Evolutionary conservation across 208 protist genomes (phyloP), one percentile per base, ranked within the genome.

Genomic region (Herpetomonas tarakana): DNA sequence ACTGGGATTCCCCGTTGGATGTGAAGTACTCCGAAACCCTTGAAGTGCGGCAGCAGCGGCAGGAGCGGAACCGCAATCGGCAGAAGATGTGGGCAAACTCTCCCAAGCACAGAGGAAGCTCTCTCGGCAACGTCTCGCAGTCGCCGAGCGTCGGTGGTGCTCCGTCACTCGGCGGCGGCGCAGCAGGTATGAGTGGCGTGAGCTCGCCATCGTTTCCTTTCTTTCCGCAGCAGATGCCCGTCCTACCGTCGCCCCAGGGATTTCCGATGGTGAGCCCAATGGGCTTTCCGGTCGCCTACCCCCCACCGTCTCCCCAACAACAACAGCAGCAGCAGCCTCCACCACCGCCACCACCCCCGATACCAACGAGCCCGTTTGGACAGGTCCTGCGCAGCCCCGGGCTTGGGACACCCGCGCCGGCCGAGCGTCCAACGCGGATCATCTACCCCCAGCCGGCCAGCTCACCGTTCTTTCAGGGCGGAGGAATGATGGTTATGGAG

Each of bases 11-110:
- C 19, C 70, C 77, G 47, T 65, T 95, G 27, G 86, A 93, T 60
- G 67, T 95, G 31, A 95, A 95, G 69, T 95, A 83, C 58, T 93
- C 86, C 0, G 86, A 95, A 62, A 84, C 78, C 18, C 70, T 77
- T 4, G 83, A 92, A 52, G 89, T 92, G 61, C 77, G 81, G 4
- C 80, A 90, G 51, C 86, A 90, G 67, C 89, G 89, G 7, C 89
- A 95, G 66, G 86, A 95, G 53, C 80, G 89, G 21, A 95, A 95
- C 58, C 83, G 86, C 44, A 83, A 89, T 41, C 62, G 89, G 1
- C 86, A 95, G 50, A 79, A 78, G 24, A 74, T 84, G 46, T 89
- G 81, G 65, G 62, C 84, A 11, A 68, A 71, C 41, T 91, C 81
- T 0, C 88, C 88, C 19, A 88, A 90, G 58, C 92, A 91, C 63